phyloP scores from a whole-genome alignment of 2,329 filamentous ascomycete genomes.

The Echinosphaeria canescens region DNA sequence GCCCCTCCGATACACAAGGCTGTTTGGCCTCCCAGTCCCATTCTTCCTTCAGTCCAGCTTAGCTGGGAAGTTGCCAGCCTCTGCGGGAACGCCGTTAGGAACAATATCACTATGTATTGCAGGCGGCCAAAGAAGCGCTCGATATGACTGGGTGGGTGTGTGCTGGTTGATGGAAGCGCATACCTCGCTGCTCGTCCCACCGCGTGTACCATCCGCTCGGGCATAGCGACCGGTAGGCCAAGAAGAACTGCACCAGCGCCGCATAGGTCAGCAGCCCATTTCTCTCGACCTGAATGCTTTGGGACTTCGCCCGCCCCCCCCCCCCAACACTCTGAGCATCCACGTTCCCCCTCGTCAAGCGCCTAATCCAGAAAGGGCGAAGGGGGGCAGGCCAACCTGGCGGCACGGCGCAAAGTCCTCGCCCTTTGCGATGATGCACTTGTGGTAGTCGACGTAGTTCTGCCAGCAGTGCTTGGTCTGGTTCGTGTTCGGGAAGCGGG shows the following conservation, averaged over 20 bases:
- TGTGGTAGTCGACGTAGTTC: constrained; percentile 99
- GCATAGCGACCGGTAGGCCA: constrained; percentile 94
- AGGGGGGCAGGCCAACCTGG: constrained; percentile 41
- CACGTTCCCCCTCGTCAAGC: constrained; percentile 1
- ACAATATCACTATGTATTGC: neutral
- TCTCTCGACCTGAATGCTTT: constrained; percentile 7
- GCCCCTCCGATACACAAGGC: too few species aligned
- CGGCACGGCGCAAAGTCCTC: constrained; percentile 95
- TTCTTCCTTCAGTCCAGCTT: constrained; percentile 37
- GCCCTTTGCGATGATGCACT: constrained; percentile 96
- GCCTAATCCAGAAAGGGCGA: too few species aligned
- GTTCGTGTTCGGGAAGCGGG: constrained; percentile 97
- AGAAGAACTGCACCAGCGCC: constrained; percentile 83
- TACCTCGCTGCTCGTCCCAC: constrained; percentile 96
- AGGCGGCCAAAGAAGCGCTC: too few species aligned
- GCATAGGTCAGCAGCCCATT: too few species aligned
- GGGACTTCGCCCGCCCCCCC: constrained; percentile 3
- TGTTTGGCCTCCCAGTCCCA: too few species aligned
- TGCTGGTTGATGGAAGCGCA: constrained; percentile 11
- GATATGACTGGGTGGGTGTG: too few species aligned
- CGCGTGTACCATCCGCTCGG: constrained; percentile 81
- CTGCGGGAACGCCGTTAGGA: constrained; percentile 18
- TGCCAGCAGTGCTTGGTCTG: constrained; percentile 99
- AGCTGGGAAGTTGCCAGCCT: constrained; percentile 45
- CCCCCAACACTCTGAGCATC: neutral